Conservation (phyloP, 1,284 basidiomycete genomes). For the Sanghuangporus weigelae region DNA sequence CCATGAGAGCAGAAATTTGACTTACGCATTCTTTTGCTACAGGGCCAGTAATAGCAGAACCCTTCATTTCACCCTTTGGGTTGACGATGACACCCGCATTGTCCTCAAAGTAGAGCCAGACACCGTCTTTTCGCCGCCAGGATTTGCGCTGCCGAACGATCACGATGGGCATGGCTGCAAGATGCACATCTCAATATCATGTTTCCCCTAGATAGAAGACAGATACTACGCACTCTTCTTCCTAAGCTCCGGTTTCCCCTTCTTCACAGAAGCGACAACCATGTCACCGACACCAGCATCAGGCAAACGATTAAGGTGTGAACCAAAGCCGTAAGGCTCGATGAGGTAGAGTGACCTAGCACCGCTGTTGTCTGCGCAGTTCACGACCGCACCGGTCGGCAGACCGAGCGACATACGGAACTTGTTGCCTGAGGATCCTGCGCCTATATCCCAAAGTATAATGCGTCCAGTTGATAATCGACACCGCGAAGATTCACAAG, state of each 20-base stretch:
- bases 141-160: constrained; percentile 98
- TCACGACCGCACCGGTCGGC: constrained; percentile 97
- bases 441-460: background rate
- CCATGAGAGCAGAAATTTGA: constrained; percentile 23
- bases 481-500: background rate
- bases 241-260: constrained; percentile 99
- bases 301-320: constrained; percentile 95
- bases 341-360: constrained; percentile 95
- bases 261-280: constrained; percentile 99
- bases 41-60: constrained; percentile 96
- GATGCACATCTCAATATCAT: background rate
- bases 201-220: background rate
- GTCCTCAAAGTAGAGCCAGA: constrained; percentile 99
- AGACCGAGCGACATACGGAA: constrained; percentile 97
- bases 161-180: constrained; percentile 91
- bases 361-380: constrained; percentile 99
- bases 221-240: constrained; percentile 85
- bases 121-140: constrained; percentile 96
- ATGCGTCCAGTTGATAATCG: background rate
- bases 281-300: constrained; percentile 99
- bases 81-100: constrained; percentile 98
- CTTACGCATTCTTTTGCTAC: constrained; percentile 94
- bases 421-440: constrained; percentile 78
- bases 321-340: constrained; percentile 90
- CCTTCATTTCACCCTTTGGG: constrained; percentile 99